Evolutionary conservation across 2,329 filamentous ascomycete species (phyloP).

Genomic region (Colletotrichum horii): DNA sequence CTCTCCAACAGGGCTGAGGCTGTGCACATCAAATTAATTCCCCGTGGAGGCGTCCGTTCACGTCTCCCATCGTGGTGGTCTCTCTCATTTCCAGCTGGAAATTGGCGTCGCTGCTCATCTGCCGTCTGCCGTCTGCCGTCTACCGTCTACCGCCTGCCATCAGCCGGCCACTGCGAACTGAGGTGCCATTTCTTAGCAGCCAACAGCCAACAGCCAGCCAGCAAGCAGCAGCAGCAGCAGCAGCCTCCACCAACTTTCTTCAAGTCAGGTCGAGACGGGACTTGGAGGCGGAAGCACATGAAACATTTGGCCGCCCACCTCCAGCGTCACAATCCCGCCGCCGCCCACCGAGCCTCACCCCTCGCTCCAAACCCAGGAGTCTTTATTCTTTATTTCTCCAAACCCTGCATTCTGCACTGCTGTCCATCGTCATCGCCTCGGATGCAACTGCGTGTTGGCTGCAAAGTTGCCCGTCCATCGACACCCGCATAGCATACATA

Average conservation of each 20-base stretch:
- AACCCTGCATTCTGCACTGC: background rate
- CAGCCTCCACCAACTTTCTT: background rate
- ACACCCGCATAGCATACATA: background rate
- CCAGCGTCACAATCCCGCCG: background rate
- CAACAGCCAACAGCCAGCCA: background rate
- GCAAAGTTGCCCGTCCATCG: background rate
- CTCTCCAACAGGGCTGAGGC: background rate
- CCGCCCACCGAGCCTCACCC: background rate
- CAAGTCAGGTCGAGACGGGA: background rate
- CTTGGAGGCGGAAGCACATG: constrained; percentile 7
- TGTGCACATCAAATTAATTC: background rate
- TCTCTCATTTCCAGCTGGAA: background rate
- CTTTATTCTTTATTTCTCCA: background rate
- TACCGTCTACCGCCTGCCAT: background rate
- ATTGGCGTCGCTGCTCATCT: background rate
- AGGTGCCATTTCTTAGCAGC: background rate
- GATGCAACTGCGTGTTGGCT: background rate
- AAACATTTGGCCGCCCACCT: constrained; percentile 11
- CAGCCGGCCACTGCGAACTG: background rate
- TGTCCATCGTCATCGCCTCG: background rate
- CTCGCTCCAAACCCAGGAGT: background rate
- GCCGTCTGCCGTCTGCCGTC: background rate
- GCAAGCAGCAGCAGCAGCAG: background rate
- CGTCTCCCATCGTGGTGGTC: too few relatives aligned
- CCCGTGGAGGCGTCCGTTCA: background rate